Base-by-base conservation (phyloP, 2,329 filamentous ascomycete species). In the Thelonectria olida region DNA sequence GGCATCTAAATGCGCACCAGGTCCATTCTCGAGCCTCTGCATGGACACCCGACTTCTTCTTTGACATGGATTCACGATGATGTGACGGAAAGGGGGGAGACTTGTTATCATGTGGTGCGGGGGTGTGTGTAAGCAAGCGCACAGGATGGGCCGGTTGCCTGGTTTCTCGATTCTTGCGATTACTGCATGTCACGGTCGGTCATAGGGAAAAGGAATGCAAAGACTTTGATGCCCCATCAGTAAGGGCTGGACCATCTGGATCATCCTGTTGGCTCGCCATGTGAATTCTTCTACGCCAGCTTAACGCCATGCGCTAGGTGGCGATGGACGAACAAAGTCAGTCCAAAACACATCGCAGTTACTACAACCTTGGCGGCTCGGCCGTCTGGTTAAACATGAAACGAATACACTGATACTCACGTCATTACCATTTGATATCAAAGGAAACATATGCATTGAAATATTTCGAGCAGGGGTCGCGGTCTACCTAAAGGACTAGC, bases 1-100 rank as follows among this genome's bases (percentile, higher is more conserved):
- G 93, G 93, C 81, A 96, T 99, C 88, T 99, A 96, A 88, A 88
- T 80, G 77, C 74, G 75, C 70, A 69, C 67, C 74, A 61, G 60
- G 64, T 63, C 65, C 75, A 72, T 72, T 69, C 68, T 69, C 69
- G 62, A 70, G 66, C 68, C 63, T 69, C 66, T 66, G 63, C 61
- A 70, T 67, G 70, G 61, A 69, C 62, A 66, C 62, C 61, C 66
- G 58, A 67, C 63, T 63, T 64, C 57, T 66, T 64, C 59, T 66
- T 68, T 66, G 64, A 63, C 73, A 71, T 73, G 73, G 64, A 67
- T 67, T 73, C 66, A 66, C 66, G 54, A 65, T 71, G 69, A 69
- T 67, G 59, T 66, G 68, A 73, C 60, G 62, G 67, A 63, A 63
- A 61, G 62, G 47, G 58, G 54, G 66, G 58, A 54, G 38, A 64